Evolutionary conservation across 2,329 filamentous ascomycete species (phyloP), one percentile per base, ranked within the genome.

Genomic region (Cercospora brassicicola): DNA sequence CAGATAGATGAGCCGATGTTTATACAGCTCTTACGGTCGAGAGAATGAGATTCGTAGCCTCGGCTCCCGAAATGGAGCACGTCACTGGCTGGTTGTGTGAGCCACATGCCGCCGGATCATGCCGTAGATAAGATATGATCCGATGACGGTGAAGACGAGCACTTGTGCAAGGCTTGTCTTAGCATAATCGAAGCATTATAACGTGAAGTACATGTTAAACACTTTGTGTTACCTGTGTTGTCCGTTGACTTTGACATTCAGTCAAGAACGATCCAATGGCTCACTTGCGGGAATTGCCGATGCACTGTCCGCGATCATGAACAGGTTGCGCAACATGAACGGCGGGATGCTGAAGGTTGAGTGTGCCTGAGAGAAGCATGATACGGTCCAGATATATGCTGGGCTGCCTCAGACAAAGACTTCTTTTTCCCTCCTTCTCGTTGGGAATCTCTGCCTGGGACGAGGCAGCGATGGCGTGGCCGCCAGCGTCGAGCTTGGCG

Each of bases 1-100:
- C 55, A 33, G 31, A 39, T 55, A 60, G 59, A 56, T 66, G 64
- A 65, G 57, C 64, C 64, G 64, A 66, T 66, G 48, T 64, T 57
- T 42, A 60, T 26, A 36, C 56, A 33, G 13, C n/a, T 39, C 55
- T 42, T 31, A 60, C 36, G 30, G 57, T 30, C 36, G 56, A 39
- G 28, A 33, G 26, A 48, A 39, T n/a, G 36, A 56, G 20, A 42
- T 42, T 13, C 26, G 30, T n/a, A 45, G 33, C 62, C 33, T 56
- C 33, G 33, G 45, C 42, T 39, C 11, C 23, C 18, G 33, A 33
- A 42, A 59, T 59, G 53, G 55, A 65, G 53, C 53, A 63, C 48
- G 61, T 63, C 61, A 57, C 62, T 48, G 62, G 30, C 23, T 26
- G 15, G 30, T 15, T 8, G 20, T 1, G 1, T 7, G 28, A 15